Conservation (phyloP, 1,284 basidiomycete species). For the Ceraceosorus bombacis region DNA sequence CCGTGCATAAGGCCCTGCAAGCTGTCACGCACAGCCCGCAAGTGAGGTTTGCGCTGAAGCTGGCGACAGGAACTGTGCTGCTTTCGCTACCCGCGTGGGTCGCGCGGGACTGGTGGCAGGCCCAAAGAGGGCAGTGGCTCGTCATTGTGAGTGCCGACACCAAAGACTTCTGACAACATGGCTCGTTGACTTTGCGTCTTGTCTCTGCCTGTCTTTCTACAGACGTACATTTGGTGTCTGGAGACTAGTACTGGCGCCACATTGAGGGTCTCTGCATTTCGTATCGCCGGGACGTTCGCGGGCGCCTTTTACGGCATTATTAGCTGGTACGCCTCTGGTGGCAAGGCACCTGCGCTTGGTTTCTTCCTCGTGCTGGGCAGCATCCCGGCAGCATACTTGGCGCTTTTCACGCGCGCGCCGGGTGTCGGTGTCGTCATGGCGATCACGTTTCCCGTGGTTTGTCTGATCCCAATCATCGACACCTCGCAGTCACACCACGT, state of each 20-base stretch:
- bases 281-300: conserved; percentile 51
- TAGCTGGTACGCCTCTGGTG: conserved; percentile 49
- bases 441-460: conserved; percentile 40
- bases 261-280: conserved; percentile 50
- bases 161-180: neutral
- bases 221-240: conserved; percentile 50
- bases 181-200: neutral
- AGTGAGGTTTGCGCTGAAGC: conserved; percentile 50
- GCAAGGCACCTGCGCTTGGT: conserved; percentile 51
- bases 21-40: conserved; percentile 50
- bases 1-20: conserved; percentile 16
- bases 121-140: no score
- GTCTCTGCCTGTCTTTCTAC: neutral
- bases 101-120: neutral
- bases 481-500: neutral
- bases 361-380: conserved; percentile 48
- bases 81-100: conserved; percentile 51
- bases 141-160: neutral
- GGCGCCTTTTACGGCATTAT: conserved; percentile 50
- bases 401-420: conserved; percentile 44
- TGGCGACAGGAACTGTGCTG: conserved; percentile 50
- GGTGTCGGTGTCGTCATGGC: conserved; percentile 51
- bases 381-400: conserved; percentile 49
- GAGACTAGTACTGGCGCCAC: conserved; percentile 53
- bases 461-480: conserved; percentile 50